phyloP scores from a whole-genome alignment of 2,329 filamentous ascomycete genomes.

The Hypoxylon rubiginosum region DNA sequence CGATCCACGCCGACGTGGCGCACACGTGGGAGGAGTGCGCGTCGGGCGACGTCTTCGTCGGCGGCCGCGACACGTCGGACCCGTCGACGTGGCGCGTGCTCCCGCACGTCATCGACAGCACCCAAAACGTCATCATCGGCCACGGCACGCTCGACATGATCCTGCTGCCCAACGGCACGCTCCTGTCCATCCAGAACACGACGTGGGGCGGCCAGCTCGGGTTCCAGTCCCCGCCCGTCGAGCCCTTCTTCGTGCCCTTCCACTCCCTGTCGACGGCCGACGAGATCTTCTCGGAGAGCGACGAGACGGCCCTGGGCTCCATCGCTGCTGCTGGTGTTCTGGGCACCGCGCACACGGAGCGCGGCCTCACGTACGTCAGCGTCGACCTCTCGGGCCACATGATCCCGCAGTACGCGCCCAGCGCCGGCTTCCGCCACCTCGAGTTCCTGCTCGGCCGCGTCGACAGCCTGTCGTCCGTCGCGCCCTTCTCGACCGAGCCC shows the following conservation, averaged over 20 bases:
- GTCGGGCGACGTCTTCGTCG: constrained; percentile 54
- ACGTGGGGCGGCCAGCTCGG: constrained; percentile 80
- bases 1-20: constrained; percentile 72
- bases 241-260: constrained; percentile 78
- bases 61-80: constrained; percentile 62
- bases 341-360: constrained; percentile 79
- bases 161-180: constrained; percentile 75
- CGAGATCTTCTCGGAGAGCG: constrained; percentile 44
- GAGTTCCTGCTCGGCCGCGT: constrained; percentile 83
- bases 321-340: constrained; percentile 74
- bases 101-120: constrained; percentile 79
- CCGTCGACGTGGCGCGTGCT: constrained; percentile 71
- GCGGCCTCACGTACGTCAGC: constrained; percentile 79
- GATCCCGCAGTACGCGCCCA: constrained; percentile 76
- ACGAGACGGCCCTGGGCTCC: constrained; percentile 52
- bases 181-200: constrained; percentile 84
- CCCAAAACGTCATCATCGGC: constrained; percentile 79
- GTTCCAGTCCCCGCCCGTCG: constrained; percentile 71
- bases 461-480: constrained; percentile 52
- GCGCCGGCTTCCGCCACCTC: constrained; percentile 77
- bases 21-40: constrained; percentile 48
- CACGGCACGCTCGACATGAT: constrained; percentile 80
- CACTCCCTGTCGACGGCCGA: constrained; percentile 60
- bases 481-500: constrained; percentile 48
- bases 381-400: constrained; percentile 77